A percentile compares a stretch with the other conserved stretches of the same genome.
Evolutionary conservation across 2,329 filamentous ascomycete species (phyloP).

Genomic region (Coccinonectria pachysandricola): DNA sequence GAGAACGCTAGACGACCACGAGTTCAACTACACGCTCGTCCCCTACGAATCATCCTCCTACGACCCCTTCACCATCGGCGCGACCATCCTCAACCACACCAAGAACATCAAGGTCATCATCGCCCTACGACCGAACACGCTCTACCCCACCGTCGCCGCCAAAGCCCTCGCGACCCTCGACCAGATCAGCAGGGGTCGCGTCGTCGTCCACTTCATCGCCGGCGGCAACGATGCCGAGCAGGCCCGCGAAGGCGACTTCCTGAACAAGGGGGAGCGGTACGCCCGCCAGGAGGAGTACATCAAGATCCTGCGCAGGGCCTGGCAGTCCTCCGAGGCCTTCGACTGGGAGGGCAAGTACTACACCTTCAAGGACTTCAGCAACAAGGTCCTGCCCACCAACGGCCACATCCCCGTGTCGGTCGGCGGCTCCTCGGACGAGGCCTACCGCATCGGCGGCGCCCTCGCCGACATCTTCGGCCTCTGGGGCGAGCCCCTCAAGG

Average conservation of each 20-base stretch:
- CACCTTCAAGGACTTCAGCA: conserved; percentile 48
- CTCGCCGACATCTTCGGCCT: conserved; percentile 53
- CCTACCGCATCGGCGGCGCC: conserved; percentile 48
- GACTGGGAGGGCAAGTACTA: conserved; percentile 53
- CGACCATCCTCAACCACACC: conserved; percentile 45
- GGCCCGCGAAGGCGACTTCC: conserved; percentile 48
- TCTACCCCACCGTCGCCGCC: conserved; percentile 52
- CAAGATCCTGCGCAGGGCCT: conserved; percentile 47
- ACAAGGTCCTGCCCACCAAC: conserved; percentile 41
- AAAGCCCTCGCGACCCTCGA: conserved; percentile 52
- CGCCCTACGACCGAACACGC: conserved; percentile 45
- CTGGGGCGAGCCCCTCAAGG: conserved; percentile 54
- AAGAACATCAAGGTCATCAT: conserved; percentile 53
- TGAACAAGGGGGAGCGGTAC: conserved; percentile 48
- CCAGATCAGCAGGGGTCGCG: conserved; percentile 46
- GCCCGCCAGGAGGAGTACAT: conserved; percentile 51
- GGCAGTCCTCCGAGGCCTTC: conserved; percentile 45
- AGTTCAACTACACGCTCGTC: conserved; percentile 51
- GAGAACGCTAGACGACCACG: conserved; percentile 47
- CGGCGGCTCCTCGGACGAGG: conserved; percentile 47
- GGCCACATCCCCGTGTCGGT: conserved; percentile 47
- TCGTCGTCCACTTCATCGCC: conserved; percentile 53
- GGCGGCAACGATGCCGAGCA: conserved; percentile 51
- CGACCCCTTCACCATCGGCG: conserved; percentile 41
- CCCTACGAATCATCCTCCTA: conserved; percentile 43